Evolutionary conservation across 2,329 filamentous ascomycete species (phyloP).

Genomic region (Rhynchosporium graminicola): DNA sequence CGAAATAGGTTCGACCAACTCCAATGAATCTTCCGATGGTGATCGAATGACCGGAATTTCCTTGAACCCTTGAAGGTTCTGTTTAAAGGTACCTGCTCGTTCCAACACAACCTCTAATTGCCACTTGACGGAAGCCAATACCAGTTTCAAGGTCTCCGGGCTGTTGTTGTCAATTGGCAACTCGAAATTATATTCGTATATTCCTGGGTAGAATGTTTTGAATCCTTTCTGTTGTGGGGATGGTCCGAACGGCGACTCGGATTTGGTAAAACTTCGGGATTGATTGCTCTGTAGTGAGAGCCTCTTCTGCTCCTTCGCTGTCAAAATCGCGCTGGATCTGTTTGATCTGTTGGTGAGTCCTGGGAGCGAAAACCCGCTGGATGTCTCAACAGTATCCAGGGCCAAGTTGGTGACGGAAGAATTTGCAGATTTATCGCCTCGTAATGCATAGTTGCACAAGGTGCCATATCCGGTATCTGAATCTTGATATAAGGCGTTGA

Average conservation of each 20-base stretch:
- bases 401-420: slow-evolving; percentile 35
- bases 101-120: slow-evolving; percentile 69
- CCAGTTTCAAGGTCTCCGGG: slow-evolving; percentile 70
- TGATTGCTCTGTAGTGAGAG: slow-evolving; percentile 65
- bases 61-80: slow-evolving; percentile 66
- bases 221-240: slow-evolving; percentile 66
- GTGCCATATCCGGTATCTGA: slow-evolving; percentile 63
- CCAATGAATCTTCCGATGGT: slow-evolving; percentile 68
- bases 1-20: slow-evolving; percentile 73
- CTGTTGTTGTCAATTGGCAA: slow-evolving; percentile 77
- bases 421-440: slow-evolving; percentile 34
- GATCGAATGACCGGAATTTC: slow-evolving; percentile 69
- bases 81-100: slow-evolving; percentile 68
- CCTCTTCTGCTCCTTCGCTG: slow-evolving; percentile 48
- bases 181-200: slow-evolving; percentile 65
- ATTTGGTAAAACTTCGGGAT: slow-evolving; percentile 68
- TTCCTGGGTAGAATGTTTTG: slow-evolving; percentile 59
- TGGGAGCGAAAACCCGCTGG: slow-evolving; percentile 33
- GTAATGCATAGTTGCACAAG: slow-evolving; percentile 56
- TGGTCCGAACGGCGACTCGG: slow-evolving; percentile 56
- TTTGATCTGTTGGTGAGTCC: slow-evolving; percentile 31
- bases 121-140: slow-evolving; percentile 70
- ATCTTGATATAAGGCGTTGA: slow-evolving; percentile 70
- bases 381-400: slow-evolving; percentile 8
- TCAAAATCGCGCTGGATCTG: slow-evolving; percentile 33